Percentiles rank a stretch among this genome's conserved stretches.
Conservation (phyloP, 83 land plant species). For the Larix sibirica region DNA sequence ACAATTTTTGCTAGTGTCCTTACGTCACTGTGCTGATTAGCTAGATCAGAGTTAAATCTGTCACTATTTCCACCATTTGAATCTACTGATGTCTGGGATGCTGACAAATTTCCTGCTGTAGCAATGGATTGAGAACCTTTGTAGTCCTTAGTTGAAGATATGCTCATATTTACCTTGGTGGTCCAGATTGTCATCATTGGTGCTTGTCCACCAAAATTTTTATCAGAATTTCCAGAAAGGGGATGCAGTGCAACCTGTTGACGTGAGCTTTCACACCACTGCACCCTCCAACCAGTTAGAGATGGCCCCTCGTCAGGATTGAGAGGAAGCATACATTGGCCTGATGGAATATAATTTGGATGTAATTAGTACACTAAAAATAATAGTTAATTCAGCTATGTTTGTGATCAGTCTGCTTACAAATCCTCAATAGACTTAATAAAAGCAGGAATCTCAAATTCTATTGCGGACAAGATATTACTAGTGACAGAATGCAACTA, state of each 20-base stretch:
- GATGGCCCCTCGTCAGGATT: slow-evolving; percentile 96
- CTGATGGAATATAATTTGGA: slow-evolving; percentile 30
- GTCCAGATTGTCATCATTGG: slow-evolving; percentile 91
- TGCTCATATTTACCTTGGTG: slow-evolving; percentile 69
- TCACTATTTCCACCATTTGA: slow-evolving; percentile 39
- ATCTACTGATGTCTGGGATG: slow-evolving; percentile 30
- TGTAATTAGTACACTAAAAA: too few relatives aligned
- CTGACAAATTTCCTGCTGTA: slow-evolving; percentile 23
- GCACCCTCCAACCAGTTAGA: slow-evolving; percentile 93
- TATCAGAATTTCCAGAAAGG: slow-evolving; percentile 65
- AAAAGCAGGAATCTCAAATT: too few relatives aligned
- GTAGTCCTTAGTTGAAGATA: slow-evolving; percentile 49
- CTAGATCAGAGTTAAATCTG: slow-evolving; percentile 46
- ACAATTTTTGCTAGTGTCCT: slow-evolving; percentile 71
- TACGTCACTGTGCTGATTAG: slow-evolving; percentile 66
- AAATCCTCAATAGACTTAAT: too few relatives aligned
- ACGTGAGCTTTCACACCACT: slow-evolving; percentile 84
- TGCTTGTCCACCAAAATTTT: slow-evolving; percentile 73
- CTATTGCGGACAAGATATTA: too few relatives aligned
- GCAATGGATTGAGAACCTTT: slow-evolving; percentile 31
- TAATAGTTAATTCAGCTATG: too few relatives aligned
- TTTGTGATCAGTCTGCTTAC: too few relatives aligned
- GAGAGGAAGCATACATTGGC: slow-evolving; percentile 89
- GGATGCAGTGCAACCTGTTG: slow-evolving; percentile 93
- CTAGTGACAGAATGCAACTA: too few relatives aligned